Evolutionary conservation across 2,329 filamentous ascomycete genomes (phyloP).

Genomic region (Lecanicillium sp.): DNA sequence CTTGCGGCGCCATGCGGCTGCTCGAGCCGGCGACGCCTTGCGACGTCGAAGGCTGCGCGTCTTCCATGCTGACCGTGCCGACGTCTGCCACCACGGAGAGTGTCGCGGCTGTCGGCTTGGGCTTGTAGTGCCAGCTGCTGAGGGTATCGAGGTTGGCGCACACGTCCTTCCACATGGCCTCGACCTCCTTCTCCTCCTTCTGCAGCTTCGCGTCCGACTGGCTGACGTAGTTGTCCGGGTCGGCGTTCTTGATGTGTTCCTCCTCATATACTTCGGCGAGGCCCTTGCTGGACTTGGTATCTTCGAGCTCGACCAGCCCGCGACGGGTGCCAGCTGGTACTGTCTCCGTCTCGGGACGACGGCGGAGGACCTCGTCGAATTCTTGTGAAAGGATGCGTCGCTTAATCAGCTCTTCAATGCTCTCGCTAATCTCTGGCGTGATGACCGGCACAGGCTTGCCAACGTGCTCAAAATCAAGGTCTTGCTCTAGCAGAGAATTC

Average conservation of each 20-base stretch:
- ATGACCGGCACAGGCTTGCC: conserved; percentile 94
- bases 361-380: conserved; percentile 83
- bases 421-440: conserved; percentile 82
- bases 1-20: conserved; percentile 84
- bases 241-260: conserved; percentile 71
- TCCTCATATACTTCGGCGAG: conserved; percentile 92
- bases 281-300: conserved; percentile 78
- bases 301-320: conserved; percentile 73
- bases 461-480: conserved; percentile 89
- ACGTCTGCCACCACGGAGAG: conserved; percentile 86
- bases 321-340: conserved; percentile 55
- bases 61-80: conserved; percentile 89
- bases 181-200: conserved; percentile 77
- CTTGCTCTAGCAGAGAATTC: conserved; percentile 90
- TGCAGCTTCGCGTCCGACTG: conserved; percentile 74
- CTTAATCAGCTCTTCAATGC: conserved; percentile 91
- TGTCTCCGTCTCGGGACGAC: conserved; percentile 67
- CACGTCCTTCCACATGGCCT: conserved; percentile 74
- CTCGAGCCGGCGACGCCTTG: conserved; percentile 61
- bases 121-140: conserved; percentile 92
- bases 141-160: conserved; percentile 77
- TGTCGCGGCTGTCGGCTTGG: conserved; percentile 71
- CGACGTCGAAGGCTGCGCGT: conserved; percentile 79
- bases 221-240: conserved; percentile 74
- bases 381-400: conserved; percentile 81